A percentile compares a stretch with the other conserved stretches of the same genome.
These are phyloP conservation scores for Escallonia herrerae DNA, from an alignment of 129 eudicot species.

Conservation along the genomic window DNA sequence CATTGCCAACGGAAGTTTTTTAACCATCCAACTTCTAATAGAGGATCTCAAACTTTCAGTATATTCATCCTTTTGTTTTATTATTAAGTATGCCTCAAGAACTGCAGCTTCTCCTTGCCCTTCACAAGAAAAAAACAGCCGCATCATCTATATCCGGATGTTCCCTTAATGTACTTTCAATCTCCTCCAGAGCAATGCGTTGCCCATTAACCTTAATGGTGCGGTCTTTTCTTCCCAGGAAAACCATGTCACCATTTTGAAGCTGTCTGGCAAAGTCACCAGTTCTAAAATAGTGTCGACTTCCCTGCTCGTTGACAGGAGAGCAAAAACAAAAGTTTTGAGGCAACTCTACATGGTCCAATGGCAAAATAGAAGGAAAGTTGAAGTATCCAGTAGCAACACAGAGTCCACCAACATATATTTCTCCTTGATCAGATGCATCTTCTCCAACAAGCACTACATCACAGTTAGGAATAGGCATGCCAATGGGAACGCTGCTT, in stretches of 20 bases:
- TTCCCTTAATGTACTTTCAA: slow-evolving; percentile 53
- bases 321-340: slow-evolving; percentile 24
- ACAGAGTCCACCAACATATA: slow-evolving; percentile 68
- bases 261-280: slow-evolving; percentile 84
- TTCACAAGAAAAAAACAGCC: slow-evolving; percentile 49
- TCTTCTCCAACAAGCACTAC: slow-evolving; percentile 50
- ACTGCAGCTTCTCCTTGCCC: slow-evolving; percentile 33
- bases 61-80: slow-evolving; percentile 20
- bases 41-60: slow-evolving; percentile 26
- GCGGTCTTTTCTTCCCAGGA: slow-evolving; percentile 81
- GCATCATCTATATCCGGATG: slow-evolving; percentile 67
- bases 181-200: slow-evolving; percentile 80
- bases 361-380: slow-evolving; percentile 29
- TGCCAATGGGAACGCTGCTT: slow-evolving; percentile 78
- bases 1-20: slow-evolving; percentile 65
- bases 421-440: slow-evolving; percentile 52
- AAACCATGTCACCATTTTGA: slow-evolving; percentile 64
- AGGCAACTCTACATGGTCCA: slow-evolving; percentile 30
- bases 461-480: slow-evolving; percentile 61
- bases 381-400: slow-evolving; percentile 60
- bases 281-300: slow-evolving; percentile 46
- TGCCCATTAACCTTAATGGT: slow-evolving; percentile 74
- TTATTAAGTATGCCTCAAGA: slow-evolving; percentile 61
- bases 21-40: slow-evolving; percentile 58
- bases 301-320: slow-evolving; percentile 17